Evolutionary conservation across 2,329 filamentous ascomycete genomes (phyloP).

Genomic region (Xylaria polymorpha): DNA sequence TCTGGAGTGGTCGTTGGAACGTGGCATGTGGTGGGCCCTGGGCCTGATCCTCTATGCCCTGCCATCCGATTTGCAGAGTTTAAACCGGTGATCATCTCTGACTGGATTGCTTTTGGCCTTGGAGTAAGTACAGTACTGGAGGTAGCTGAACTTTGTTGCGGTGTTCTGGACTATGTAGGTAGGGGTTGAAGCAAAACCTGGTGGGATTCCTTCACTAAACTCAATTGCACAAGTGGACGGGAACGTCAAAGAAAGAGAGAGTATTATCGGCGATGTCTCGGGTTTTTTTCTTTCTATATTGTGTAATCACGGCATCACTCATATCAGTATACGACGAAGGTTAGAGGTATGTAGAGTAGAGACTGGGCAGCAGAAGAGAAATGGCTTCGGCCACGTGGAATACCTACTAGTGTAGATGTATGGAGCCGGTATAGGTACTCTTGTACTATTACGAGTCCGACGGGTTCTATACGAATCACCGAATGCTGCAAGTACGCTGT

Average conservation of each 20-base stretch:
- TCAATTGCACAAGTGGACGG: not conserved
- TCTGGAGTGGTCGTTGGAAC: conserved; percentile 35
- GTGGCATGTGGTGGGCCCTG: conserved; percentile 37
- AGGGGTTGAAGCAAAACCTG: not conserved
- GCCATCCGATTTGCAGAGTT: conserved; percentile 36
- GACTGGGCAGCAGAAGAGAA: conserved; percentile 14
- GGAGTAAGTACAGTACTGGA: conserved; percentile 20
- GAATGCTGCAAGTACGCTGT: conserved; percentile 26
- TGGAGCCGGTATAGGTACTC: conserved; percentile 4
- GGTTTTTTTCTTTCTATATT: conserved; percentile 2
- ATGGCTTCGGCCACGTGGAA: conserved; percentile 27
- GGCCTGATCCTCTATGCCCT: conserved; percentile 24
- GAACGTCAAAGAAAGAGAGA: not conserved
- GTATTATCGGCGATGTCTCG: conserved; percentile 17
- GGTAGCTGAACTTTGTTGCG: conserved; percentile 18
- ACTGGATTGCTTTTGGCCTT: conserved; percentile 29
- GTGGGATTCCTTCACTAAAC: not conserved
- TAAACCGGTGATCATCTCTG: conserved; percentile 28
- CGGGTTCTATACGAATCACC: conserved; percentile 3
- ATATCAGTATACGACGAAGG: not conserved
- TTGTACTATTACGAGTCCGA: conserved; percentile 10
- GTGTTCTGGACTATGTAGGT: not conserved
- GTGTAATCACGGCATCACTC: not conserved
- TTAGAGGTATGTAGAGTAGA: not conserved
- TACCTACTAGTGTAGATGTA: conserved; percentile 16